Evolutionary conservation across 176 grass and related monocot species (phyloP).

Genomic region (Zoysia japonica): DNA sequence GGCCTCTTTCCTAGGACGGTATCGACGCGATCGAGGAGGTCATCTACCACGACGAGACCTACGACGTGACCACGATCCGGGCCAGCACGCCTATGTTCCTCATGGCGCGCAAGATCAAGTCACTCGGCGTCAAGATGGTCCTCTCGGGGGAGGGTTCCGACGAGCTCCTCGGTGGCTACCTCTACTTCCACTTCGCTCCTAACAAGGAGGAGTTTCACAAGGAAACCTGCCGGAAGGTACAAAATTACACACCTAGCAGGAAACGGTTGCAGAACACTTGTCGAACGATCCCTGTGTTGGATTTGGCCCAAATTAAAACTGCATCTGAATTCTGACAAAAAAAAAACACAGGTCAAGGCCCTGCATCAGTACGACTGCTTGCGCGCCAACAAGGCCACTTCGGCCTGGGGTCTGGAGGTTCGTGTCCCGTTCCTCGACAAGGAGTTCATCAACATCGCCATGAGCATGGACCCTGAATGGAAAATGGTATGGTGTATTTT

Average conservation of each 20-base stretch:
- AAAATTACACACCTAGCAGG: too few species aligned
- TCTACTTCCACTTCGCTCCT: conserved; percentile 98
- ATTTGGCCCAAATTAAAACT: background rate
- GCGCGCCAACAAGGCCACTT: conserved; percentile 89
- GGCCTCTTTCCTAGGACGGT: conserved; percentile 58
- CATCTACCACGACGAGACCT: conserved; percentile 90
- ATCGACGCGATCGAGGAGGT: conserved; percentile 98
- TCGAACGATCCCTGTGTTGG: background rate
- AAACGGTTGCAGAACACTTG: too few species aligned
- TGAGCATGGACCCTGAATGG: conserved; percentile 93
- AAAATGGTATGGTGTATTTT: conserved; percentile 58
- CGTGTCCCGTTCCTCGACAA: conserved; percentile 99
- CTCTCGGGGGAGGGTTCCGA: conserved; percentile 93
- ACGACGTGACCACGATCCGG: conserved; percentile 91
- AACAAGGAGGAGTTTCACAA: conserved; percentile 95
- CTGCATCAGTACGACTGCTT: conserved; percentile 94
- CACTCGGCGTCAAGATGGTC: conserved; percentile 97
- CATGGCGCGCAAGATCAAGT: conserved; percentile 97
- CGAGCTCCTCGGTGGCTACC: conserved; percentile 91
- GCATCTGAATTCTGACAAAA: background rate
- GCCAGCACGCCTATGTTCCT: conserved; percentile 99
- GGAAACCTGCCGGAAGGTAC: conserved; percentile 92
- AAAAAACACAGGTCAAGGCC: conserved; percentile 60
- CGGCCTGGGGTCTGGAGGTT: conserved; percentile 89
- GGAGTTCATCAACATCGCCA: conserved; percentile 85